Conservation (phyloP, 2,329 filamentous ascomycete genomes). For the Ceratocystis albifundus region DNA sequence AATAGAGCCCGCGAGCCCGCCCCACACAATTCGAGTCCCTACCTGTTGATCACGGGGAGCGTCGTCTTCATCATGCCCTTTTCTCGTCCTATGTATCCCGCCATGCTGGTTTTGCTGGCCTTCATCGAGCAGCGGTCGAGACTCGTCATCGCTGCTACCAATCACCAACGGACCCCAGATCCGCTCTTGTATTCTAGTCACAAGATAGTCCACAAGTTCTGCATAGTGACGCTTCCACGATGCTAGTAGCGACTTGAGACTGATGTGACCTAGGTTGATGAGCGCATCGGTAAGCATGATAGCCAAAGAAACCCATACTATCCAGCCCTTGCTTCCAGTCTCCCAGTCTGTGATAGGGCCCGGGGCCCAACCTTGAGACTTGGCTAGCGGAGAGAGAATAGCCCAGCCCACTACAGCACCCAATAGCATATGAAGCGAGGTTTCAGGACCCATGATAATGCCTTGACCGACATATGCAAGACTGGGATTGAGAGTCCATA, state of each 20-base stretch:
- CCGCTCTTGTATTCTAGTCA: conserved; percentile 18
- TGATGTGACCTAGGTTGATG: conserved; percentile 71
- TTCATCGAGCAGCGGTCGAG: conserved; percentile 15
- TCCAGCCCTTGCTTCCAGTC: conserved; percentile 91
- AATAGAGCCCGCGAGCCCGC: conserved; percentile 68
- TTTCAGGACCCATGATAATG: conserved; percentile 95
- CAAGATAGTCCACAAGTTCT: conserved; percentile 14
- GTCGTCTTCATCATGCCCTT: conserved; percentile 37
- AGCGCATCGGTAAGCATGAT: conserved; percentile 96
- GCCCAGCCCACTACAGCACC: conserved; percentile 87
- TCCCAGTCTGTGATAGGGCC: conserved; percentile 83
- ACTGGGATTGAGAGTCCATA: conserved; percentile 93
- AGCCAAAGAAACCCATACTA: conserved; percentile 88
- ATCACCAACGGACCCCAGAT: conserved; percentile 17
- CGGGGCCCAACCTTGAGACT: conserved; percentile 76
- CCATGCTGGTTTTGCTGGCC: neutral
- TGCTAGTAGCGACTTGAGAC: conserved; percentile 46
- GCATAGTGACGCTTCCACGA: conserved; percentile 16
- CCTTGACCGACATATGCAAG: conserved; percentile 96
- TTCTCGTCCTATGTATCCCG: neutral
- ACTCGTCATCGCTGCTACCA: conserved; percentile 11
- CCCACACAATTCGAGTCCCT: conserved; percentile 53
- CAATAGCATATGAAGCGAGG: conserved; percentile 88
- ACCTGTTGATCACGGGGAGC: conserved; percentile 77
- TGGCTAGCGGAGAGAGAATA: conserved; percentile 77